Evolutionary conservation across 495 filamentous ascomycete genomes (phyloP), one percentile per base, ranked within the genome.

Genomic region (Aspergillus baeticus): DNA sequence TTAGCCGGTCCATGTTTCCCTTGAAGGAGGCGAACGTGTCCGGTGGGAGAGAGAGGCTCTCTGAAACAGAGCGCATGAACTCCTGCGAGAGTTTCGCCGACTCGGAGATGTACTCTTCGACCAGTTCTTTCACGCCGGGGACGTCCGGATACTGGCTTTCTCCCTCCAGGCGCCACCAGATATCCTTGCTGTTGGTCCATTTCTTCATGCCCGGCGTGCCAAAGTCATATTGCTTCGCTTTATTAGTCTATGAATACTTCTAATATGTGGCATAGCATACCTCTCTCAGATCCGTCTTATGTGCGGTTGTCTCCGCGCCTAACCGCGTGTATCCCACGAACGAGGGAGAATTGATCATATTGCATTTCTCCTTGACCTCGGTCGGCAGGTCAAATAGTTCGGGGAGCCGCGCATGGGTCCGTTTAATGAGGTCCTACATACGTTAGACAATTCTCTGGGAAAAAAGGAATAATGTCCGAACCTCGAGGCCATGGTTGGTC

Each of bases 1-100:
- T 98, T 36, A 96, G 75, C 63, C 94, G 93, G 74, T 96, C 90
- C 78, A 96, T 87, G 3, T 76, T 69, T 55, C 95, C 91, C 71
- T 90, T 95, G 77, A 95, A 98, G 54, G 82, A 81, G 65, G 86
- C 77, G 69, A 98, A 96, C 3, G 91, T 89, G 29, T 78, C 75
- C 0, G 77, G 52, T 0, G 87, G 86, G 0, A 96, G 79, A 8
- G 83, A 85, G 55, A 98, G 85, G 33, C 87, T 84, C 74, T 96
- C 90, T 48, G 92, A 91, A 57, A 96, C 90, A 2, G 91, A 78
- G 17, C 81, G 80, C 15, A 91, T 89, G 71, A 96, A 96, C 36
- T 73, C 66, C 29, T 86, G 85, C 15, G 84, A 86, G 26, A 97
- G 80, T 8, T 58, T 61, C 26, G 85, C 83, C 81, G 94, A 92